Conservation (phyloP, 2,329 filamentous ascomycete species). For the Hypoxylon sp. region DNA sequence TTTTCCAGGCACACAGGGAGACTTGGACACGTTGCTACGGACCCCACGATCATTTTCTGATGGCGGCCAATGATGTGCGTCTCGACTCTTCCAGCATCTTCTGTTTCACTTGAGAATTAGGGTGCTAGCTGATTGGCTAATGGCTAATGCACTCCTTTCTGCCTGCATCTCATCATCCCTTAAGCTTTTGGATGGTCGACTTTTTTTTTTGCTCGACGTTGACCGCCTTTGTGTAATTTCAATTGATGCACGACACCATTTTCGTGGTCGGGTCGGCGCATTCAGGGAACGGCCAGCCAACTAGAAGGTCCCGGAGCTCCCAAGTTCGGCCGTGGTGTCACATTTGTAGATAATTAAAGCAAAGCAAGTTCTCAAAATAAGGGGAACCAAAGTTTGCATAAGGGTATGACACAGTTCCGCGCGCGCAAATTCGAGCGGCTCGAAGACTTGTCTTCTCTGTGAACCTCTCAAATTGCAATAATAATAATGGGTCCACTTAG, state of each 20-base stretch:
- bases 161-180: conserved; percentile 53
- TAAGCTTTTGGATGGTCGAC: conserved; percentile 5
- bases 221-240: conserved; percentile 51
- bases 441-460: conserved; percentile 5
- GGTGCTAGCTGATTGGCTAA: conserved; percentile 51
- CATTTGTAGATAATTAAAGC: conserved; percentile 28
- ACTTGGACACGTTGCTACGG: conserved; percentile 52
- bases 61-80: conserved; percentile 43
- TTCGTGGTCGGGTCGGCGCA: conserved; percentile 35
- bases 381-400: conserved; percentile 23
- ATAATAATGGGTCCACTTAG: conserved; percentile 30
- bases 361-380: conserved; percentile 1
- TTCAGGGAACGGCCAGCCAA: conserved; percentile 24
- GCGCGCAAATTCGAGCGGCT: conserved; percentile 33
- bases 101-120: conserved; percentile 56
- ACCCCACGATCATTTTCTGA: conserved; percentile 40
- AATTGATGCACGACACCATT: conserved; percentile 43
- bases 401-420: conserved; percentile 21
- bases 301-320: conserved; percentile 13
- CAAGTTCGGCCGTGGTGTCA: conserved; percentile 30
- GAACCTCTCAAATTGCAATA: conserved; percentile 8
- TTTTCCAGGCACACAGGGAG: conserved; percentile 43
- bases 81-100: conserved; percentile 56
- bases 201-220: conserved; percentile 39
- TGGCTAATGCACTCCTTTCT: conserved; percentile 59